Evolutionary conservation across 1,284 basidiomycete species (phyloP).

Genomic region (Rhodofomes roseus): DNA sequence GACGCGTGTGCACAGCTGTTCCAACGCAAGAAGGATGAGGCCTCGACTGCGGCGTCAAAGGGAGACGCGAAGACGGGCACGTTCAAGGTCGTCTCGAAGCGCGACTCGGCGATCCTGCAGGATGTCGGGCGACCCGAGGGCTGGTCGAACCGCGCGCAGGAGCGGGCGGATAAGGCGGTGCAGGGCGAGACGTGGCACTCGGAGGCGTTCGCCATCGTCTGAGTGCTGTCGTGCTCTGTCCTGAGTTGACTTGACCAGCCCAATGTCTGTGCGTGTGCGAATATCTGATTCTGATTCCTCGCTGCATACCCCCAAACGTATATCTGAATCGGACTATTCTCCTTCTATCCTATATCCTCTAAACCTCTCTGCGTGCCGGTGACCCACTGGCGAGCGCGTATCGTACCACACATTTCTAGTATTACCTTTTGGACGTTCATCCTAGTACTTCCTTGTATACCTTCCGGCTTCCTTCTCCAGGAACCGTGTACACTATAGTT

Average conservation of each 20-base stretch:
- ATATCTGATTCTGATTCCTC: not conserved
- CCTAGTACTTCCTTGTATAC: not conserved
- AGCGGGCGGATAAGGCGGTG: conserved; percentile 49
- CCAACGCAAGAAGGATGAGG: conserved; percentile 54
- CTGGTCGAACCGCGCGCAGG: conserved; percentile 64
- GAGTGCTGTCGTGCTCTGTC: not conserved
- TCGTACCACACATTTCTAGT: not conserved
- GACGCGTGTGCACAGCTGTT: conserved; percentile 40
- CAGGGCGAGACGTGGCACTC: conserved; percentile 62
- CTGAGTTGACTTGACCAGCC: not conserved
- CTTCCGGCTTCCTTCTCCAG: not conserved
- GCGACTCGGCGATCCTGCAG: conserved; percentile 56
- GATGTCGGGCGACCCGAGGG: conserved; percentile 64
- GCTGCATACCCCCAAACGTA: not conserved
- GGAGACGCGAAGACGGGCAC: conserved; percentile 50
- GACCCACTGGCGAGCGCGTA: not conserved
- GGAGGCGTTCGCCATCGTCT: conserved; percentile 44
- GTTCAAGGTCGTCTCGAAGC: conserved; percentile 72
- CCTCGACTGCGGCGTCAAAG: conserved; percentile 33
- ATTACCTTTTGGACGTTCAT: not conserved
- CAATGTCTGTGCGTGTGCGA: not conserved
- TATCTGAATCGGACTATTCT: not conserved
- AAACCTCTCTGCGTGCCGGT: not conserved
- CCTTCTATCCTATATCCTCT: not conserved
- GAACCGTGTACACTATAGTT: not conserved